phyloP scores from a whole-genome alignment of 2,329 filamentous ascomycete genomes.

The Phialophora expanda region DNA sequence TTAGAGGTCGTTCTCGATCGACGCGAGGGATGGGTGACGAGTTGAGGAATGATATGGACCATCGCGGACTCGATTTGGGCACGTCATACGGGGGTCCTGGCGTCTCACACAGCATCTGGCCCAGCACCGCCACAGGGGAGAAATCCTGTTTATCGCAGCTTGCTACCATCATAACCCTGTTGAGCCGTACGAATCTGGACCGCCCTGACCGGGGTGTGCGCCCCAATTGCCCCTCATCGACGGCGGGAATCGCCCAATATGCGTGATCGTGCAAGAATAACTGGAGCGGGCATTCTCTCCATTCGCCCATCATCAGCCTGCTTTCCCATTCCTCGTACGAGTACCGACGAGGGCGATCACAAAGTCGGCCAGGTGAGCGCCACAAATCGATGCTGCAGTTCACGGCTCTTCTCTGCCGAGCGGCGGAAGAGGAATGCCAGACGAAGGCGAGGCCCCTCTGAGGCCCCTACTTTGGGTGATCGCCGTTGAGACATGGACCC shows the following conservation, averaged over 20 bases:
- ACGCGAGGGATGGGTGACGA: conserved; percentile 7
- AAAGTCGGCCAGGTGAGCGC: not conserved
- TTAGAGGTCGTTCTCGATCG: conserved; percentile 13
- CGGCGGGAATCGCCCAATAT: conserved; percentile 14
- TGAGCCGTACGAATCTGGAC: conserved; percentile 19
- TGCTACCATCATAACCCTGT: conserved; percentile 16
- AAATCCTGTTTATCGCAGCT: conserved; percentile 30
- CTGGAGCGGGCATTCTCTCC: conserved; percentile 10
- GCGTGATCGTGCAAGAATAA: conserved; percentile 14
- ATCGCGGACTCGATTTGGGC: not conserved
- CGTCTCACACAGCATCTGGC: not conserved
- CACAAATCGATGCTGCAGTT: conserved; percentile 8
- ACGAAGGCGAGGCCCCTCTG: not conserved
- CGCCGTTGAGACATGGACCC: conserved; percentile 5
- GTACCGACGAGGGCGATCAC: not conserved
- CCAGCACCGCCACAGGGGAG: conserved; percentile 32
- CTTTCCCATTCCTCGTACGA: not conserved
- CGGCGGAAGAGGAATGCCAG: not conserved
- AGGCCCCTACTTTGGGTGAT: not conserved
- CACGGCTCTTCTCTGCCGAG: conserved; percentile 2
- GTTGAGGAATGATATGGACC: conserved; percentile 15
- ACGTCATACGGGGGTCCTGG: conserved; percentile 31
- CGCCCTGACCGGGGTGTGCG: conserved; percentile 17
- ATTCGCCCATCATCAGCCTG: conserved; percentile 13
- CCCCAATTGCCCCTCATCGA: conserved; percentile 7